These are phyloP conservation scores for Leucocoprinus sp. DNA, from an alignment of 768 basidiomycete genomes.

Conservation along the genomic window DNA sequence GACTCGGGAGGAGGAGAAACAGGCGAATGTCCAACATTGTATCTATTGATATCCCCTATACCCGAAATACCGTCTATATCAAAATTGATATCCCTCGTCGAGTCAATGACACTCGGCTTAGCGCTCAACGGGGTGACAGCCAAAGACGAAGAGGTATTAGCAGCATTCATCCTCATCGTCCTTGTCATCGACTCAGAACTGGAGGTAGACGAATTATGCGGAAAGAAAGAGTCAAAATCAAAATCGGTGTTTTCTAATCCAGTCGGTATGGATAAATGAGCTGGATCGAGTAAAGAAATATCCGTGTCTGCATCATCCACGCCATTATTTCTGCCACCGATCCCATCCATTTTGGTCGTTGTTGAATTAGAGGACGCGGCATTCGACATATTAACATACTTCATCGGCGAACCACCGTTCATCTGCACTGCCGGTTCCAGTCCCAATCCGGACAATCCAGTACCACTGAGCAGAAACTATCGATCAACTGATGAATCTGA, in stretches of 20 bases:
- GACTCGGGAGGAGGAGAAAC: conserved; percentile 15
- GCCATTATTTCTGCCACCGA: too few species aligned
- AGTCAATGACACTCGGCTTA: conserved; percentile 8
- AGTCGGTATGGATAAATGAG: not conserved
- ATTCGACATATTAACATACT: too few species aligned
- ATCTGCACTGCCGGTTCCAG: not conserved
- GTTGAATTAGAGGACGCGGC: too few species aligned
- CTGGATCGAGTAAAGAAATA: conserved; percentile 2
- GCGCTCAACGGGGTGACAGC: not conserved
- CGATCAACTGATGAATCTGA: conserved; percentile 63
- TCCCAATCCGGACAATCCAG: not conserved
- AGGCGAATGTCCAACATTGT: conserved; percentile 18
- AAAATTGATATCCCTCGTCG: not conserved
- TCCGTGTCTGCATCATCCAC: conserved; percentile 4
- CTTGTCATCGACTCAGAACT: conserved; percentile 5
- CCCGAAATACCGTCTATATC: conserved; percentile 1
- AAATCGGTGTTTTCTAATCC: conserved; percentile 14
- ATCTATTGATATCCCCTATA: not conserved
- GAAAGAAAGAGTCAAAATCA: conserved; percentile 23
- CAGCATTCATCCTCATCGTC: too few species aligned
- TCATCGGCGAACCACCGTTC: not conserved
- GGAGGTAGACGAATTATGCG: too few species aligned
- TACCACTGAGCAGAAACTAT: not conserved
- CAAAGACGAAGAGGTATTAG: not conserved
- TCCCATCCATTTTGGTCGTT: not conserved